Percentiles rank a stretch among this genome's conserved stretches.
These are phyloP conservation scores for Aspergillus luchuensis DNA, from an alignment of 2,329 filamentous ascomycete genomes.

Conservation along the genomic window DNA sequence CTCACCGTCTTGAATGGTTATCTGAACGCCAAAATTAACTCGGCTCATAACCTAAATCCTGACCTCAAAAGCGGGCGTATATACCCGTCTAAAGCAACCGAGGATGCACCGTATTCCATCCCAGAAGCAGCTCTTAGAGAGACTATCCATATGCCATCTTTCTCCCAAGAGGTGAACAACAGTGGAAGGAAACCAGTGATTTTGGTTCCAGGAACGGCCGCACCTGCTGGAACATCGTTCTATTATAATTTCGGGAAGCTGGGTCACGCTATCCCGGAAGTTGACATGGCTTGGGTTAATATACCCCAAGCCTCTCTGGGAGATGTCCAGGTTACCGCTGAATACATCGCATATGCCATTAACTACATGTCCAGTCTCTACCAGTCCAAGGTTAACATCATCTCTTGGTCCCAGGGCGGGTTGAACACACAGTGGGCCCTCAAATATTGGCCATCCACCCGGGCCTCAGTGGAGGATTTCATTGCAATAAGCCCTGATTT, in stretches of 20 bases:
- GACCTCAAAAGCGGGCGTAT: slow-evolving; percentile 2
- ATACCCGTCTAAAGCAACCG: slow-evolving; percentile 25
- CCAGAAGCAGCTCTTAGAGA: slow-evolving; percentile 50
- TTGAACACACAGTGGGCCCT: slow-evolving; percentile 59
- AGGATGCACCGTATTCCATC: slow-evolving; percentile 54
- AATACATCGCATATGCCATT: slow-evolving; percentile 61
- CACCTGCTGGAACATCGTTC: slow-evolving; percentile 51
- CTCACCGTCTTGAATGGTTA: slow-evolving; percentile 21
- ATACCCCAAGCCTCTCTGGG: slow-evolving; percentile 51
- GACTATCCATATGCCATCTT: slow-evolving; percentile 56
- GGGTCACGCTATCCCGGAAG: slow-evolving; percentile 44
- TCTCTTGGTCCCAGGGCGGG: slow-evolving; percentile 61
- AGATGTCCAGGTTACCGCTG: slow-evolving; percentile 55
- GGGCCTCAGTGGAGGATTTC: slow-evolving; percentile 50
- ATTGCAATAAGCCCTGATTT: slow-evolving; percentile 58
- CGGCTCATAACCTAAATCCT: slow-evolving; percentile 19
- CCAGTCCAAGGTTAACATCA: slow-evolving; percentile 44
- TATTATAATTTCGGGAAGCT: slow-evolving; percentile 54
- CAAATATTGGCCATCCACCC: slow-evolving; percentile 60
- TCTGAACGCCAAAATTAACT: slow-evolving; percentile 19
- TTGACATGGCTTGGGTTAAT: slow-evolving; percentile 59
- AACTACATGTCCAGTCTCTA: slow-evolving; percentile 56
- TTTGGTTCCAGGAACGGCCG: slow-evolving; percentile 57
- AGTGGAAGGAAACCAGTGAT: slow-evolving; percentile 50
- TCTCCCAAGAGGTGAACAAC: slow-evolving; percentile 49